phyloP scores from a whole-genome alignment of 257 asterid species.

The Jacaranda mimosifolia region DNA sequence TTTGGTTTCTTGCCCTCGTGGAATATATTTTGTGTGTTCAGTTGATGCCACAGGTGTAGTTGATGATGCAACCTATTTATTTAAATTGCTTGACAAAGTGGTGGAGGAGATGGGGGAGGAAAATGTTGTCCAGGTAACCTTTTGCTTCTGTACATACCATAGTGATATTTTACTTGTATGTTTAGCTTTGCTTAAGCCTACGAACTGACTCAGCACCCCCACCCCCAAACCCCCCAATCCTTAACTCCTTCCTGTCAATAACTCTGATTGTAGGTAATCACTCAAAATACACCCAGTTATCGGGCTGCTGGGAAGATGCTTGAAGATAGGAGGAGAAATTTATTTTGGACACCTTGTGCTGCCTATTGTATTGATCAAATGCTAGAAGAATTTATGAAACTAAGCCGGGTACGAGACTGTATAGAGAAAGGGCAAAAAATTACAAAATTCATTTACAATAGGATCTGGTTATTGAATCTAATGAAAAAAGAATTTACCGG shows the following conservation, averaged over 20 bases:
- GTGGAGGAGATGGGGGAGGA: slow-evolving; percentile 95
- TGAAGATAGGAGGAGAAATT: slow-evolving; percentile 77
- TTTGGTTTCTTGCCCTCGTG: slow-evolving; percentile 91
- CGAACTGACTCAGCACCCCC: slow-evolving; percentile 31
- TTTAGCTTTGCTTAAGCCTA: slow-evolving; percentile 28
- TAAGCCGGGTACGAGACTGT: slow-evolving; percentile 76
- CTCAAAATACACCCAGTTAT: slow-evolving; percentile 78
- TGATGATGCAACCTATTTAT: slow-evolving; percentile 69
- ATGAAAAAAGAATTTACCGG: slow-evolving; percentile 90
- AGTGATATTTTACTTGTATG: slow-evolving; percentile 13
- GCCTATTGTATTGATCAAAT: slow-evolving; percentile 75
- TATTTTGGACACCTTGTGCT: slow-evolving; percentile 94
- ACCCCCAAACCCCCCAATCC: background rate
- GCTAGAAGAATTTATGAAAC: slow-evolving; percentile 72
- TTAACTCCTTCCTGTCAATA: slow-evolving; percentile 14
- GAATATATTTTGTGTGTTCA: slow-evolving; percentile 82
- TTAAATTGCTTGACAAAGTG: slow-evolving; percentile 84
- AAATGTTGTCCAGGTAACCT: slow-evolving; percentile 83
- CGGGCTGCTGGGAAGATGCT: slow-evolving; percentile 96
- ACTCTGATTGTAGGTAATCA: slow-evolving; percentile 69
- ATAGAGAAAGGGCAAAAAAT: slow-evolving; percentile 81
- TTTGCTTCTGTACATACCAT: slow-evolving; percentile 13
- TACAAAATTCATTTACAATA: slow-evolving; percentile 81
- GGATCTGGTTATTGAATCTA: slow-evolving; percentile 69
- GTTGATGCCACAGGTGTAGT: slow-evolving; percentile 78